These are phyloP conservation scores for Ogataea angusta DNA, from an alignment of 805 yeast genomes.

Conservation along the genomic window DNA sequence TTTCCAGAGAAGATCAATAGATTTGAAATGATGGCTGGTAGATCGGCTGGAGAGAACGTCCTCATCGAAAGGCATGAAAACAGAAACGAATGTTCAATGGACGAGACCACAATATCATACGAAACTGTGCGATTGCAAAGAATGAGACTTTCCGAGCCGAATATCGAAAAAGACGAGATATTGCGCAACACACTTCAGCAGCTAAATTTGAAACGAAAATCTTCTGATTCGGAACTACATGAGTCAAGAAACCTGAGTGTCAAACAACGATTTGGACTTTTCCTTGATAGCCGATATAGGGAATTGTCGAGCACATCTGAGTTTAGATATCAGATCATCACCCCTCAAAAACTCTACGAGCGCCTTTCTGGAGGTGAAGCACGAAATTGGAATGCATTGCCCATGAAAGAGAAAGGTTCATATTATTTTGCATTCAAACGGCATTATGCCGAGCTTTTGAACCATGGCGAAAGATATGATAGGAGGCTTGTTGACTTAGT, in stretches of 20 bases:
- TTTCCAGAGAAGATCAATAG: slow-evolving; percentile 29
- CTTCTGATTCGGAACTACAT: not conserved
- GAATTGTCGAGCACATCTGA: slow-evolving; percentile 30
- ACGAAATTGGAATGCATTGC: slow-evolving; percentile 25
- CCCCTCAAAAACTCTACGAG: slow-evolving; percentile 28
- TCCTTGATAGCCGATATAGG: slow-evolving; percentile 26
- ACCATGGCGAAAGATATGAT: slow-evolving; percentile 16
- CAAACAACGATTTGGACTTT: slow-evolving; percentile 26
- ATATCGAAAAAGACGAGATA: slow-evolving; percentile 1
- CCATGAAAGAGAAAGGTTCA: slow-evolving; percentile 20
- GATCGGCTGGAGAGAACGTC: slow-evolving; percentile 15
- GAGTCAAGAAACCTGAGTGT: slow-evolving; percentile 11
- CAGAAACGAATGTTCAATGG: not conserved
- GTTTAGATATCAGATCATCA: slow-evolving; percentile 24
- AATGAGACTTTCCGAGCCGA: slow-evolving; percentile 7
- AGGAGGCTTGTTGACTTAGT: slow-evolving; percentile 19
- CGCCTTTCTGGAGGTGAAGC: slow-evolving; percentile 21
- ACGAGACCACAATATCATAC: not conserved
- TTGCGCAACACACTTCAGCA: slow-evolving; percentile 1
- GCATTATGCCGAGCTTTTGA: slow-evolving; percentile 24
- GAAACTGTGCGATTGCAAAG: slow-evolving; percentile 5
- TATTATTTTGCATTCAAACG: slow-evolving; percentile 32
- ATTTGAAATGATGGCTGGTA: slow-evolving; percentile 31
- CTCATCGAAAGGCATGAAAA: slow-evolving; percentile 11
- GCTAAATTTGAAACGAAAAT: slow-evolving; percentile 4